These are phyloP conservation scores for Abelmoschus esculentus DNA, from an alignment of 345 rosid species.

Conservation along the genomic window DNA sequence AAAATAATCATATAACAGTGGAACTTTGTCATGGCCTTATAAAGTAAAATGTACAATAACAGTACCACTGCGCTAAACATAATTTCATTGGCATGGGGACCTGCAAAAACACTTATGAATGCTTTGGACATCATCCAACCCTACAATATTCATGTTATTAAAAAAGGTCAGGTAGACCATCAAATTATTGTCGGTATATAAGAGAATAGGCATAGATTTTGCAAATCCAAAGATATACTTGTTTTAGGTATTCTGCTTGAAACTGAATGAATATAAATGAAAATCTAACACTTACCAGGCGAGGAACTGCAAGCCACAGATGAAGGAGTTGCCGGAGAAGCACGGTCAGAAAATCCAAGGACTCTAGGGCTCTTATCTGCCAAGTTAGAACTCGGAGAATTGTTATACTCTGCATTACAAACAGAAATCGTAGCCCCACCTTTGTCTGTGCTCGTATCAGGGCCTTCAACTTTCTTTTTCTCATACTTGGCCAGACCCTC, in stretches of 20 bases:
- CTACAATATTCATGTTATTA: not conserved
- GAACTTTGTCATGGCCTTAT: not conserved
- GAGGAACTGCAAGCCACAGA: constrained; percentile 90
- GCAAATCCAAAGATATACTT: not conserved
- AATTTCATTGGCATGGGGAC: not conserved
- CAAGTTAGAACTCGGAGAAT: constrained; percentile 37
- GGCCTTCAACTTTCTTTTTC: constrained; percentile 76
- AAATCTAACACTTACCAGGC: constrained; percentile 39
- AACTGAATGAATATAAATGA: too few relatives aligned
- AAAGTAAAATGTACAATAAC: not conserved
- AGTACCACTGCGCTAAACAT: not conserved
- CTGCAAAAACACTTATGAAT: not conserved
- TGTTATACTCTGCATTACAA: constrained; percentile 31
- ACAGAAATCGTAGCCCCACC: constrained; percentile 30
- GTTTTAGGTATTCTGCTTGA: not conserved
- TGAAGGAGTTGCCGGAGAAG: constrained; percentile 90
- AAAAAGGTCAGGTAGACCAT: not conserved
- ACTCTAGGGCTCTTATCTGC: constrained; percentile 63
- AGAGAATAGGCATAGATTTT: not conserved
- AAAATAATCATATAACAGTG: not conserved
- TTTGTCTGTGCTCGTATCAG: constrained; percentile 39
- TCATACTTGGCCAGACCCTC: constrained; percentile 96
- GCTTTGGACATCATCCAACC: not conserved
- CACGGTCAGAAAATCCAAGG: constrained; percentile 46
- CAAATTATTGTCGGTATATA: not conserved